A percentile compares a stretch with the other conserved stretches of the same genome.
Conservation (phyloP, 2,329 filamentous ascomycete genomes). For the Elsinoe necatrix region DNA sequence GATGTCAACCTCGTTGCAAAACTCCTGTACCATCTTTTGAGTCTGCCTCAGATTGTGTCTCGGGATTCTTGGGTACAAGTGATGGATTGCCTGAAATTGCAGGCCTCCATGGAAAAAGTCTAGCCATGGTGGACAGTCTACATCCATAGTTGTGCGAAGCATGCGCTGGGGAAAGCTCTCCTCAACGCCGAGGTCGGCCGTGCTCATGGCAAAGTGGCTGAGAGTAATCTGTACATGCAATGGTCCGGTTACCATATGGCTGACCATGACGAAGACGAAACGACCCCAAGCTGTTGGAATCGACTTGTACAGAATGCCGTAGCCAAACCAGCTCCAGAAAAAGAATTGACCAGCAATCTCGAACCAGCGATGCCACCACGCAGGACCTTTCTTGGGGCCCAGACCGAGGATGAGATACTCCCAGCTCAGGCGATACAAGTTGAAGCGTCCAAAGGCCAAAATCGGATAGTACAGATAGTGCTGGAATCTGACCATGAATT, state of each 20-base stretch:
- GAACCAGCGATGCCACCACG: conserved; percentile 59
- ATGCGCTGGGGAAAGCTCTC: conserved; percentile 88
- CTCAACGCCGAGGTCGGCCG: conserved; percentile 69
- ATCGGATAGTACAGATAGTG: conserved; percentile 59
- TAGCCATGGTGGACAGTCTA: conserved; percentile 79
- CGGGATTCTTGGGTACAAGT: conserved; percentile 75
- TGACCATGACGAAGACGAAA: conserved; percentile 61
- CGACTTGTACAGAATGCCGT: conserved; percentile 52
- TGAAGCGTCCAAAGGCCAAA: conserved; percentile 61
- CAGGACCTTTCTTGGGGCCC: conserved; percentile 51
- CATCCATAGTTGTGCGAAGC: conserved; percentile 88
- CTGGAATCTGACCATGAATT: conserved; percentile 53
- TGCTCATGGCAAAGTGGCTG: conserved; percentile 87
- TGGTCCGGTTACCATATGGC: conserved; percentile 71
- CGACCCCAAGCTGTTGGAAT: conserved; percentile 52
- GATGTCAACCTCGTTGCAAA: conserved; percentile 73
- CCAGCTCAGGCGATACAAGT: conserved; percentile 61
- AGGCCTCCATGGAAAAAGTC: conserved; percentile 84
- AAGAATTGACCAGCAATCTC: conserved; percentile 55
- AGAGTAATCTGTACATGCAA: conserved; percentile 85
- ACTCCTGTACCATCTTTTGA: conserved; percentile 69
- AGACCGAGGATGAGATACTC: conserved; percentile 51
- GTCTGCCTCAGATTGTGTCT: conserved; percentile 71
- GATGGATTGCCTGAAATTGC: conserved; percentile 84
- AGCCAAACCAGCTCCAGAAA: conserved; percentile 63